These are phyloP conservation scores for Takakia lepidozioides DNA, from an alignment of 225 moss, liverwort and hornwort species.

Conservation along the genomic window DNA sequence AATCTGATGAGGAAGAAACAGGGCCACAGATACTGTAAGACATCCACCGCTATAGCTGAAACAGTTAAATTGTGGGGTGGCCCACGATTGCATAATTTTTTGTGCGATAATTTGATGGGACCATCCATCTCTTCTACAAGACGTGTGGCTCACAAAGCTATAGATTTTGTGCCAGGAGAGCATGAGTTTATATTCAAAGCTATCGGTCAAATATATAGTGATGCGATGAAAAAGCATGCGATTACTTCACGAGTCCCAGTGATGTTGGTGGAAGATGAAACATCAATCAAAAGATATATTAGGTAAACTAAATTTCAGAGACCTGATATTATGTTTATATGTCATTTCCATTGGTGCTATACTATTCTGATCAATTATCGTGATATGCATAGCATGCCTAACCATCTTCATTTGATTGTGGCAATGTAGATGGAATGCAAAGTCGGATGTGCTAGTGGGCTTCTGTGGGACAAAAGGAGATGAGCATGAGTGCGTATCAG, in stretches of 20 bases:
- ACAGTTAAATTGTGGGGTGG: too few relatives aligned
- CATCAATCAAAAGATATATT: not conserved
- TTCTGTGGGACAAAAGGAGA: not conserved
- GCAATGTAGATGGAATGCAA: too few relatives aligned
- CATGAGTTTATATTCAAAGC: not conserved
- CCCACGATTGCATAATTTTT: too few relatives aligned
- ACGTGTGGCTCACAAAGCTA: too few relatives aligned
- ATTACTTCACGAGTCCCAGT: not conserved
- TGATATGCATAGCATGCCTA: too few relatives aligned
- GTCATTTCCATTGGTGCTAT: not conserved
- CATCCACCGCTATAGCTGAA: too few relatives aligned
- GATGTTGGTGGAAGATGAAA: not conserved
- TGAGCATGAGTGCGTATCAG: not conserved
- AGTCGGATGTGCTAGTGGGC: conserved; percentile 1
- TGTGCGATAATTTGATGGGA: too few relatives aligned
- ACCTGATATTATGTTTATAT: not conserved
- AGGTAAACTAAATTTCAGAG: not conserved
- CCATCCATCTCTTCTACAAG: too few relatives aligned
- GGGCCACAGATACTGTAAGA: too few relatives aligned
- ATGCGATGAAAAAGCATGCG: not conserved
- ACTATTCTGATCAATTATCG: not conserved
- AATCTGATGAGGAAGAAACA: too few relatives aligned
- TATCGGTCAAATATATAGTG: not conserved
- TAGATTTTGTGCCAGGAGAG: too few relatives aligned
- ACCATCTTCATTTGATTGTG: too few relatives aligned